phyloP scores from a whole-genome alignment of 2,329 filamentous ascomycete species.

The Malbranchea zuffiana region DNA sequence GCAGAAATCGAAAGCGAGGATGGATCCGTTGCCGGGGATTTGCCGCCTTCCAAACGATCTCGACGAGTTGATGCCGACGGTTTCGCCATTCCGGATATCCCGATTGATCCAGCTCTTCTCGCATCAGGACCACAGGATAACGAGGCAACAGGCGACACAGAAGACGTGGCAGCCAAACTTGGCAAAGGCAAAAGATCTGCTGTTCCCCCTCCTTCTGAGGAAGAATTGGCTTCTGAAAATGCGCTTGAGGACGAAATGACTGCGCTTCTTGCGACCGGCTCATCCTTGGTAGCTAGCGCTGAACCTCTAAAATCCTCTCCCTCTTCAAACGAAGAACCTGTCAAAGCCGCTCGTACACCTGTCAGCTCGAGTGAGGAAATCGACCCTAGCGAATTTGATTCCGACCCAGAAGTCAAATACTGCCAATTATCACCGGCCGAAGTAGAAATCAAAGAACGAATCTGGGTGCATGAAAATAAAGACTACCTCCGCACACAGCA shows the following conservation, averaged over 20 bases:
- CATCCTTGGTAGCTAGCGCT: slow-evolving; percentile 26
- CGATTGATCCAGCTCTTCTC: slow-evolving; percentile 36
- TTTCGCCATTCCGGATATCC: slow-evolving; percentile 51
- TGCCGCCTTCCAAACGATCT: slow-evolving; percentile 20
- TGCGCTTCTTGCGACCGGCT: slow-evolving; percentile 46
- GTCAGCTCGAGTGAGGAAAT: slow-evolving; percentile 50
- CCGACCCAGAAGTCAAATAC: slow-evolving; percentile 76
- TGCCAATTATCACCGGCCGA: slow-evolving; percentile 67
- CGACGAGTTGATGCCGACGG: slow-evolving; percentile 53
- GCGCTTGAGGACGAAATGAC: slow-evolving; percentile 58
- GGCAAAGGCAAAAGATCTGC: slow-evolving; percentile 24
- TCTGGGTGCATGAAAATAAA: slow-evolving; percentile 93
- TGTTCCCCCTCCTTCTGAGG: slow-evolving; percentile 46
- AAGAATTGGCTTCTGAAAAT: slow-evolving; percentile 49
- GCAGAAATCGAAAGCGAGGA: slow-evolving; percentile 40
- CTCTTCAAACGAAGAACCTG: neutral
- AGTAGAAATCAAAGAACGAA: slow-evolving; percentile 70
- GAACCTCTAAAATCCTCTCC: slow-evolving; percentile 6
- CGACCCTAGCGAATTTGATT: slow-evolving; percentile 70
- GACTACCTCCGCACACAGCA: slow-evolving; percentile 84
- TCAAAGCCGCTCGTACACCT: slow-evolving; percentile 27
- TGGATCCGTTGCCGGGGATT: slow-evolving; percentile 25
- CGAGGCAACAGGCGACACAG: neutral
- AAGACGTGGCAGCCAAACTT: neutral
- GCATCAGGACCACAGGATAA: slow-evolving; percentile 4